Evolutionary conservation across 441 rosid genomes (phyloP), one percentile per base, ranked within the genome.

Genomic region (Erodium texanum): DNA sequence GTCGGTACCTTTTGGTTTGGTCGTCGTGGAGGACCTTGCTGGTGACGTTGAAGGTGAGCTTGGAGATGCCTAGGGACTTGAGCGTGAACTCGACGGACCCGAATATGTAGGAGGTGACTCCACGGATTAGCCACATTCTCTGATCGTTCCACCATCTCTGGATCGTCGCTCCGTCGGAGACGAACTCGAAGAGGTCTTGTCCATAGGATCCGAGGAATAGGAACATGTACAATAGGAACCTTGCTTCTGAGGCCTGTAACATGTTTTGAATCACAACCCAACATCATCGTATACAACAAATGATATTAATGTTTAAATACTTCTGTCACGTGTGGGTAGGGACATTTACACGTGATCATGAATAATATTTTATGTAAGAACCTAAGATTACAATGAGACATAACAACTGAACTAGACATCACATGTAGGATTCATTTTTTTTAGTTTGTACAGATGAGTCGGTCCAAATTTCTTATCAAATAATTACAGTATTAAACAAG

Each of bases 141-240:
- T 86, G 93, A 68, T 85, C 88, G 63, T 80, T 89, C 90, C 90
- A 85, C 97, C 97, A 91, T 50, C 65, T 78, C 8, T 66, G 65
- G 69, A 76, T 18, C n/a, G 84, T 84, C 19, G 83, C 84, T 12
- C 83, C 82, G 20, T 66, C 79, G 2, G 78, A 7, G 18, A 77
- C 6, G 66, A 82, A 86, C 14, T 87, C 88, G 0, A 77, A 5
- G 5, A 77, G 48, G 69, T 85, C 89, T 75, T 82, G 90, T 18
- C 23, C 78, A 50, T 91, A 78, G 7, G 89, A 84, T 10, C 90
- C 96, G 0, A 84, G 1, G 66, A 86, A 82, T 10, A 91, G 84
- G 70, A 87, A 84, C 20, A 71, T 43, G 76, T 87, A 84, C 34
- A 91, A 66, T 67, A 74, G 62, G 73, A 85, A 84, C 84, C 88